Base-by-base conservation (phyloP, 805 yeast species). In the Nakazawaea wyomingensis region DNA sequence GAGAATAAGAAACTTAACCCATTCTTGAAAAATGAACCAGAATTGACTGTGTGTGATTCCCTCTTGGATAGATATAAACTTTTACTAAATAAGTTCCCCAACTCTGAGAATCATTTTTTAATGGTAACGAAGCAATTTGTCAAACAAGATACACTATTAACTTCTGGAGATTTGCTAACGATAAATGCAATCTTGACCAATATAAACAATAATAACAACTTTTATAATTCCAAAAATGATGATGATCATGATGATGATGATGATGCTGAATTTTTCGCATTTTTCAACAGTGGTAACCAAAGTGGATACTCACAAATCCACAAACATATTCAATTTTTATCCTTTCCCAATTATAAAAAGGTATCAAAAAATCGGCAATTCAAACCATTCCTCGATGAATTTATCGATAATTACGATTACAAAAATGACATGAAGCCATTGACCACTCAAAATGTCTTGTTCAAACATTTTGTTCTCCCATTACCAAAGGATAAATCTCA, bases 301-400 rank as follows among this genome's bases (percentile, higher is more conserved):
- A 78, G 95, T 48, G 99, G 98, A 1, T 96, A 96, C n/a, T 88
- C 96, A 0, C 93, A 89, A 55, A 84, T 87, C 38, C 99, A 91
- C 65, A 89, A 87, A 57, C 99, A 91, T 63, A 63, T 93, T 48
- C 99, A 93, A 63, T 80, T 89, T 61, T 66, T 91, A 72, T 70
- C 68, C 18, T 82, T 80, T 57, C 62, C 61, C 0, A 74, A 86
- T 40, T 80, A 77, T 37, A 49, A 54, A 3, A 16, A 60, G 67
- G 4, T 67, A 65, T 41, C 22, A 8, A 18, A 14, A 11, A 11
- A 24, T 9, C 8, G 11, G 13, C 6, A 18, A 1, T 32, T 42
- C 34, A 43, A 38, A 34, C 38, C 46, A 5, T 33, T 33, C 4
- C 13, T 34, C 6, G 35, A 43, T 28, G n/a, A 20, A 11, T 43